These are phyloP conservation scores for Moesziomyces sp. DNA, from an alignment of 1,284 basidiomycete species.

Conservation along the genomic window DNA sequence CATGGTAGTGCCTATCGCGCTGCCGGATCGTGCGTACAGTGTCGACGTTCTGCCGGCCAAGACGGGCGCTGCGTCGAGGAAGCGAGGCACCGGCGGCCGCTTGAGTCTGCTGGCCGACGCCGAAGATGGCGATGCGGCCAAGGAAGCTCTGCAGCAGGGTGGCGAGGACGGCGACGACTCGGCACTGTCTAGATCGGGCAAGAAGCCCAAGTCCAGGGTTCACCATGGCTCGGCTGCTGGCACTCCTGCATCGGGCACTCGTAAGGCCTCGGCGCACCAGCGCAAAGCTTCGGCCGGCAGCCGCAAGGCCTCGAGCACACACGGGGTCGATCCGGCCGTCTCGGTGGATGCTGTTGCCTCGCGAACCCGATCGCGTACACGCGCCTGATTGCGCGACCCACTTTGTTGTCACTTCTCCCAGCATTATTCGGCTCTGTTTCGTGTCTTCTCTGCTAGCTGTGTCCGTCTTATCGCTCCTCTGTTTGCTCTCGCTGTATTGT, in stretches of 20 bases:
- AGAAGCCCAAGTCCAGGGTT: slow-evolving; percentile 17
- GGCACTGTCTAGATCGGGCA: slow-evolving; percentile 6
- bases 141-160: too few species aligned
- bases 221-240: neutral
- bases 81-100: slow-evolving; percentile 42
- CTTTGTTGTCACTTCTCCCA: neutral
- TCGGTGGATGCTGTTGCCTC: slow-evolving; percentile 25
- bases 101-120: slow-evolving; percentile 43
- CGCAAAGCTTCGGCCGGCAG: slow-evolving; percentile 22
- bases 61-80: slow-evolving; percentile 17
- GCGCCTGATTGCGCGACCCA: slow-evolving; percentile 3
- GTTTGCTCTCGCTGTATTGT: neutral
- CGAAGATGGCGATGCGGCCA: slow-evolving; percentile 17
- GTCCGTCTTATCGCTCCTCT: neutral
- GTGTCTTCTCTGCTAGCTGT: neutral
- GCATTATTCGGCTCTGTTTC: neutral
- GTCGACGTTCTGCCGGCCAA: slow-evolving; percentile 19
- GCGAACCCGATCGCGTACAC: slow-evolving; percentile 36
- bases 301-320: slow-evolving; percentile 18
- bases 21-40: slow-evolving; percentile 38
- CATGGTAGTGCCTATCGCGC: slow-evolving; percentile 22
- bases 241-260: neutral
- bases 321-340: neutral
- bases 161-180: neutral
- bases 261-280: slow-evolving; percentile 27